These are phyloP conservation scores for Rhodomyrtus psidioides DNA, from an alignment of 441 rosid species.

Conservation along the genomic window DNA sequence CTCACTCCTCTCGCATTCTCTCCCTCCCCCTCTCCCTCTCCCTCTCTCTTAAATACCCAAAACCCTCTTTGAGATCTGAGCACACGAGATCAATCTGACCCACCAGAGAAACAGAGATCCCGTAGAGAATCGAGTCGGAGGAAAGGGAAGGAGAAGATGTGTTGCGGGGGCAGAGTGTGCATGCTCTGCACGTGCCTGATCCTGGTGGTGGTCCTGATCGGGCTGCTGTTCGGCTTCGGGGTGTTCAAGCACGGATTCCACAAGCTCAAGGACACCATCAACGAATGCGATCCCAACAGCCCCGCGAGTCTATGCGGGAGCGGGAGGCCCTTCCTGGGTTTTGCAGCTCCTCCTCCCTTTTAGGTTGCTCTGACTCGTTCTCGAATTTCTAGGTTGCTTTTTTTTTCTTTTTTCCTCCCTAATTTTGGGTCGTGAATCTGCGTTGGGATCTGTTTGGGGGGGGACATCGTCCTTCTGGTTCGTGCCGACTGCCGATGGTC, in stretches of 20 bases:
- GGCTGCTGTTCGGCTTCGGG: slow-evolving; percentile 71
- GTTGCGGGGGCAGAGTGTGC: slow-evolving; percentile 58
- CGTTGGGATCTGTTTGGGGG: background rate
- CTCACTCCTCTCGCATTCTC: background rate
- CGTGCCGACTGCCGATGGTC: background rate
- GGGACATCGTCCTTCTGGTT: background rate
- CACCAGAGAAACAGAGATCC: background rate
- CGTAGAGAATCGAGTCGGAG: background rate
- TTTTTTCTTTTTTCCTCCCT: background rate
- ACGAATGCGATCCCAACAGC: slow-evolving; percentile 10
- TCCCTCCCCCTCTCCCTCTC: background rate
- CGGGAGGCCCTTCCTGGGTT: background rate
- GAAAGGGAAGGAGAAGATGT: slow-evolving; percentile 24
- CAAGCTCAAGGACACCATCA: slow-evolving; percentile 43
- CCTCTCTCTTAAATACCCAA: background rate
- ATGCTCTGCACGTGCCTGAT: slow-evolving; percentile 61
- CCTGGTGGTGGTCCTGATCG: slow-evolving; percentile 47
- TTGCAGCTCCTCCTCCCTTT: background rate
- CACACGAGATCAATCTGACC: background rate
- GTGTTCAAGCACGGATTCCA: slow-evolving; percentile 65
- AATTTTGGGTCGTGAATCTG: background rate
- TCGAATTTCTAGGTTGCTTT: background rate
- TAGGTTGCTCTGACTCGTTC: background rate
- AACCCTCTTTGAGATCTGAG: background rate
- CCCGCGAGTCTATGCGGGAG: background rate